Percentiles rank a stretch among this genome's conserved stretches.
phyloP scores from a whole-genome alignment of 495 filamentous ascomycete species.

The Filosporella fistucella region DNA sequence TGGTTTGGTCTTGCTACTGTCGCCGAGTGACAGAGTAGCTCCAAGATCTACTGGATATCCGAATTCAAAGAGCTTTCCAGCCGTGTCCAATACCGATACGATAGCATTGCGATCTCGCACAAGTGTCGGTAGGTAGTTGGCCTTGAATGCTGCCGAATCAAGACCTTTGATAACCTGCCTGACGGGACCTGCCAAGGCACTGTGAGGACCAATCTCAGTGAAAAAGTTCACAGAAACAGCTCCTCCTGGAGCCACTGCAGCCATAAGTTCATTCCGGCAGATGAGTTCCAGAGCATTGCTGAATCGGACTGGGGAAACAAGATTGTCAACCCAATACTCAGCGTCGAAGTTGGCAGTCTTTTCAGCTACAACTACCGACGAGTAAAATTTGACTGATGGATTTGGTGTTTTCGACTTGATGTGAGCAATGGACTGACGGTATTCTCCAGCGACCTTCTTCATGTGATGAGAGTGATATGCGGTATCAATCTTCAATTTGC shows the following conservation, averaged over 20 bases:
- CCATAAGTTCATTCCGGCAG: background rate
- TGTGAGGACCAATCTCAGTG: constrained; percentile 63
- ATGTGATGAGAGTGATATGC: constrained; percentile 65
- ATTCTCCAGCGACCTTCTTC: constrained; percentile 22
- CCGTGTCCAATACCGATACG: constrained; percentile 38
- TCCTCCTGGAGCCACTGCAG: background rate
- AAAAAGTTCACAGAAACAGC: constrained; percentile 27
- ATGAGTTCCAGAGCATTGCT: constrained; percentile 29
- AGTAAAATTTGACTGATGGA: constrained; percentile 23
- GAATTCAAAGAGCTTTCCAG: constrained; percentile 25
- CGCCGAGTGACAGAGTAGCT: background rate
- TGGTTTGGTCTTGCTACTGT: background rate
- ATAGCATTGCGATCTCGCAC: constrained; percentile 38
- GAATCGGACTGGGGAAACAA: constrained; percentile 46
- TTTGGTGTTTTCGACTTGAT: constrained; percentile 30
- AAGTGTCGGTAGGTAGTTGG: constrained; percentile 30
- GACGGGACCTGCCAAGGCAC: constrained; percentile 55
- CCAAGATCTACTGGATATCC: constrained; percentile 32
- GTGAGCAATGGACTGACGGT: constrained; percentile 10
- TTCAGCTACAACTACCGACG: background rate
- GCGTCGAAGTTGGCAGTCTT: constrained; percentile 26
- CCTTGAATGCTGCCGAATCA: background rate
- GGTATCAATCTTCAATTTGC: constrained; percentile 46
- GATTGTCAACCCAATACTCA: constrained; percentile 28
- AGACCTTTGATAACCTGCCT: constrained; percentile 43